Evolutionary conservation across 306 rosid species (phyloP).

Genomic region (Vachellia pachyceras): DNA sequence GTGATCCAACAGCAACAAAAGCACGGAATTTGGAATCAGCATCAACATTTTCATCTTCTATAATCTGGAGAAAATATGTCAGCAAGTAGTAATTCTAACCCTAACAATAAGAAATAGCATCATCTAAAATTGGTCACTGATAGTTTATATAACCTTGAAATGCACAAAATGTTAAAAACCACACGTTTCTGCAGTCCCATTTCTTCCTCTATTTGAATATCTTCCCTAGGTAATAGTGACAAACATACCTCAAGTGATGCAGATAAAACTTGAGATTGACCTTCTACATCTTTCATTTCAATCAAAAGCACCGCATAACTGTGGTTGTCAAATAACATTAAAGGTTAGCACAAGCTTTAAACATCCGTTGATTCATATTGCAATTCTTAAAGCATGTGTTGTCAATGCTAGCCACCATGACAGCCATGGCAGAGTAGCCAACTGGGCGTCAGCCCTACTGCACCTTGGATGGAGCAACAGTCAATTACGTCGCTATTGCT

Average conservation of each 20-base stretch:
- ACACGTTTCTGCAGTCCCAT: constrained; percentile 3
- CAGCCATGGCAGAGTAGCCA: not conserved
- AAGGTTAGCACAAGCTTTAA: constrained; percentile 36
- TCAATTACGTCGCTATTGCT: not conserved
- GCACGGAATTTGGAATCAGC: constrained; percentile 86
- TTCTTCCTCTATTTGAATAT: not conserved
- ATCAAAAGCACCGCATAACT: constrained; percentile 85
- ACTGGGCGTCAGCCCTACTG: not conserved
- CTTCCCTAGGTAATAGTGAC: constrained; percentile 3
- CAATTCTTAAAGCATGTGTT: constrained; percentile 22
- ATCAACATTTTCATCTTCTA: constrained; percentile 68
- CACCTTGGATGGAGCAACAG: not conserved
- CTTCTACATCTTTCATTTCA: constrained; percentile 84
- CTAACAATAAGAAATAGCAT: constrained; percentile 8
- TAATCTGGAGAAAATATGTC: constrained; percentile 53
- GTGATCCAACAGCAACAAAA: constrained; percentile 92
- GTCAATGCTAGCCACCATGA: constrained; percentile 10
- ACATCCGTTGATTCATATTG: constrained; percentile 24
- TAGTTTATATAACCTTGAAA: constrained; percentile 9
- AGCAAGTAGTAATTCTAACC: not conserved
- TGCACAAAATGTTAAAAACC: constrained; percentile 2
- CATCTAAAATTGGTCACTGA: not conserved
- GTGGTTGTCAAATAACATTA: constrained; percentile 43
- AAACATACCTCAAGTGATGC: constrained; percentile 86
- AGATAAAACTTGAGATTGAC: constrained; percentile 92